Evolutionary conservation across 345 rosid genomes (phyloP).

Genomic region (Syzygium aromaticum): DNA sequence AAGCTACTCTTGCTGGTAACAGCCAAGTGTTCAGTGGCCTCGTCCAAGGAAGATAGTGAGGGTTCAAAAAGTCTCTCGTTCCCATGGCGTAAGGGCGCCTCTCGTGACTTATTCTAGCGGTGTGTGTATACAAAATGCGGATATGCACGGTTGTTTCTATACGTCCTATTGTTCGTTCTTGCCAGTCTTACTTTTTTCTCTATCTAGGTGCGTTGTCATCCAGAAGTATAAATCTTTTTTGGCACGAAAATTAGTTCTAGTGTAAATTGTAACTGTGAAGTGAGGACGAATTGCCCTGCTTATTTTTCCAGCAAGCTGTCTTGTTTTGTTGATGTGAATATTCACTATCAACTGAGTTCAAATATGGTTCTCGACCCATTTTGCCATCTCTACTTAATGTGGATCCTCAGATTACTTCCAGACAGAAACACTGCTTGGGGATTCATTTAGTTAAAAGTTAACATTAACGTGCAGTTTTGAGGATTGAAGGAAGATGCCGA

Average conservation of each 20-base stretch:
- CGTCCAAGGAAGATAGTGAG: constrained; percentile 76
- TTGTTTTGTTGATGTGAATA: neutral
- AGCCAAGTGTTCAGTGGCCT: constrained; percentile 97
- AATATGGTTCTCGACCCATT: neutral
- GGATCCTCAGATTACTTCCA: neutral
- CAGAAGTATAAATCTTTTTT: neutral
- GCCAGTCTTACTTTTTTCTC: neutral
- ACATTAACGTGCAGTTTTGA: neutral
- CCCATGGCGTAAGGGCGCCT: neutral
- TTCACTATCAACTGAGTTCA: neutral
- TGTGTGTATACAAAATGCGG: neutral
- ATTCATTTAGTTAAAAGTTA: neutral
- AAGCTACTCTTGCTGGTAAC: constrained; percentile 95
- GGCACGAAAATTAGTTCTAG: neutral
- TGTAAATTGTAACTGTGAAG: neutral
- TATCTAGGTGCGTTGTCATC: neutral
- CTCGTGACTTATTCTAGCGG: neutral
- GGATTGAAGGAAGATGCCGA: neutral
- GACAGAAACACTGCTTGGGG: neutral
- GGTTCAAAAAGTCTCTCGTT: neutral
- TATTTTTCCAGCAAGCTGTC: neutral
- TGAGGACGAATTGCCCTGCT: neutral
- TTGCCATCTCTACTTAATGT: neutral
- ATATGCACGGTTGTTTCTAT: neutral
- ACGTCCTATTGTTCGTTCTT: neutral